phyloP scores from a whole-genome alignment of 371 early-diverging fungal genomes.

The Rhizopus stolonifer region DNA sequence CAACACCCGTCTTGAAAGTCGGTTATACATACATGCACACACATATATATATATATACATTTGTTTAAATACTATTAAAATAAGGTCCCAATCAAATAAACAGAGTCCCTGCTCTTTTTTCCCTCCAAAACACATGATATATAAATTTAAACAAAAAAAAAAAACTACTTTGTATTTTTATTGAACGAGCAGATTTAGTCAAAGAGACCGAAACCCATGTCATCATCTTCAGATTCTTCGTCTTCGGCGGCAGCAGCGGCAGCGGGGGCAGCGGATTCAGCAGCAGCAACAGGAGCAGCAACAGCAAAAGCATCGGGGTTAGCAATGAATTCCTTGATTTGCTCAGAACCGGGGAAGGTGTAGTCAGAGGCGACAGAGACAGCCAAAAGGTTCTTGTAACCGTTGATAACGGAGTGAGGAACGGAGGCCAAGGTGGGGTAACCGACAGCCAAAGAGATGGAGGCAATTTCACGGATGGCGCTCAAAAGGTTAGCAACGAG shows the following conservation, averaged over 20 bases:
- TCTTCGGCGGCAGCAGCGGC: constrained; percentile 49
- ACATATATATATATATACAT: no score
- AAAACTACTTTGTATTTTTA: no score
- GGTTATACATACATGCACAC: no score
- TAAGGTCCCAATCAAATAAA: no score
- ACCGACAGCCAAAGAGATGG: constrained; percentile 92
- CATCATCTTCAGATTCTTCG: constrained; percentile 60
- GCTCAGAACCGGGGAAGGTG: constrained; percentile 90
- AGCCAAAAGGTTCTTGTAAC: constrained; percentile 94
- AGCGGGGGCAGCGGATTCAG: constrained; percentile 47
- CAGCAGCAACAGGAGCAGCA: constrained; percentile 62
- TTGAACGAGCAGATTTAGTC: no score
- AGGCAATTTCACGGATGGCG: constrained; percentile 88
- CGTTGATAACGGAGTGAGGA: constrained; percentile 96
- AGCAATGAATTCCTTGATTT: constrained; percentile 88
- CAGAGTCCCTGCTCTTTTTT: no score
- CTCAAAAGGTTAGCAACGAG: constrained; percentile 79
- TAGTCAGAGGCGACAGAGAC: constrained; percentile 92
- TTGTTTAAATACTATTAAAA: no score
- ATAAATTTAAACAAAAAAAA: no score
- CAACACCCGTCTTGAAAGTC: background rate
- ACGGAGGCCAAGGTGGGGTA: constrained; percentile 96
- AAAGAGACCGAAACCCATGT: constrained; percentile 43
- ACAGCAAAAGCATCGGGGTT: constrained; percentile 87
- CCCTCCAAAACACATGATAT: no score